Evolutionary conservation across 179 eudicot species (phyloP).

Genomic region (Silene coronaria): DNA sequence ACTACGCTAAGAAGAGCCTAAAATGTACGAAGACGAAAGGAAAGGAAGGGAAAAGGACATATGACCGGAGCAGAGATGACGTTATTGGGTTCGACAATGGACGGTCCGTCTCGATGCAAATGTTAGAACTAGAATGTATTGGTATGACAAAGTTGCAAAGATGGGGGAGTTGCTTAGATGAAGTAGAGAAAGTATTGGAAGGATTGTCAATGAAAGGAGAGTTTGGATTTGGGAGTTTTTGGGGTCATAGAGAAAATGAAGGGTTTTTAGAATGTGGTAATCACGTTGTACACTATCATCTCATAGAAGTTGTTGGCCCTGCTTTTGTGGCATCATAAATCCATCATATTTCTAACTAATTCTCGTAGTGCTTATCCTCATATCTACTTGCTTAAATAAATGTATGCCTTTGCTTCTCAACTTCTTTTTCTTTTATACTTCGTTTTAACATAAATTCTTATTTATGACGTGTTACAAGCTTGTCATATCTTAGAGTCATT

Average conservation of each 20-base stretch:
- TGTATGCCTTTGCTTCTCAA: background rate
- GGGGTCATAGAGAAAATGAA: conserved; percentile 22
- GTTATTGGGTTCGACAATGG: background rate
- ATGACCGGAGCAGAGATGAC: background rate
- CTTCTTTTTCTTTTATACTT: background rate
- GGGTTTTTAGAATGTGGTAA: conserved; percentile 20
- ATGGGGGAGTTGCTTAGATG: conserved; percentile 27
- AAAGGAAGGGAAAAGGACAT: conserved; percentile 6
- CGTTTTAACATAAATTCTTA: too few species aligned
- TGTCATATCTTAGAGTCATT: too few species aligned
- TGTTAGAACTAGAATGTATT: conserved; percentile 14
- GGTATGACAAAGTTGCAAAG: conserved; percentile 12
- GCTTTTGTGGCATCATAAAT: background rate
- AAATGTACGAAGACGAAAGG: conserved; percentile 18
- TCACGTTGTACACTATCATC: conserved; percentile 34
- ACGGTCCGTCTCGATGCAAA: conserved; percentile 1
- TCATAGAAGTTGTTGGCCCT: conserved; percentile 31
- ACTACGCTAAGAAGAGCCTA: conserved; percentile 38
- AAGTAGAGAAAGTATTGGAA: conserved; percentile 33
- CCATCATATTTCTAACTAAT: conserved; percentile 7
- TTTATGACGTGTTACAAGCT: too few species aligned
- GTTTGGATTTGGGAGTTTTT: conserved; percentile 44
- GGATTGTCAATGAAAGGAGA: conserved; percentile 33
- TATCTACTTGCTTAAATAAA: background rate
- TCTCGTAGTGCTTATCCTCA: background rate